Percentiles rank a stretch among this genome's conserved stretches.
Evolutionary conservation across 805 yeast species (phyloP).

Genomic region (Saturnispora sekii): DNA sequence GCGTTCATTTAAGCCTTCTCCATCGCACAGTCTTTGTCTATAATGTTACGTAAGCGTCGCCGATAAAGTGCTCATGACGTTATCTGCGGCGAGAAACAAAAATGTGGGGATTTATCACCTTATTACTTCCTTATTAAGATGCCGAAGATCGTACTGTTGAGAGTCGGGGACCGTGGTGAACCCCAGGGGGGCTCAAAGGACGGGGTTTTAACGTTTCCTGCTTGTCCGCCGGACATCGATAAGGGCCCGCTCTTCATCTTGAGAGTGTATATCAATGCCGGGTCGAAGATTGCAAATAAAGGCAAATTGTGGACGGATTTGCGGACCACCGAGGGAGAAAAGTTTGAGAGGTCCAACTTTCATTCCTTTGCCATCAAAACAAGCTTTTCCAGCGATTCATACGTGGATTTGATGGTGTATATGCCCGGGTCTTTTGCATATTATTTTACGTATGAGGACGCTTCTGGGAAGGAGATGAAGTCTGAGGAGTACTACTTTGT

Average conservation of each 20-base stretch:
- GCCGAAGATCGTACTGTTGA: slow-evolving; percentile 34
- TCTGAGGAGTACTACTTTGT: slow-evolving; percentile 52
- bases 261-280: slow-evolving; percentile 61
- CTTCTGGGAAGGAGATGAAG: slow-evolving; percentile 20
- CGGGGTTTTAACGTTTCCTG: slow-evolving; percentile 45
- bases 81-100: slow-evolving; percentile 1
- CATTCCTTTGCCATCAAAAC: slow-evolving; percentile 40
- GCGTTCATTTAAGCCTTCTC: slow-evolving; percentile 16
- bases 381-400: slow-evolving; percentile 56
- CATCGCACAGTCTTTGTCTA: slow-evolving; percentile 20
- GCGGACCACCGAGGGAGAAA: slow-evolving; percentile 35
- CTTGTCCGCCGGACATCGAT: slow-evolving; percentile 29
- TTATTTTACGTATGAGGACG: slow-evolving; percentile 47
- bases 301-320: slow-evolving; percentile 70
- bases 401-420: slow-evolving; percentile 50
- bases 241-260: slow-evolving; percentile 38
- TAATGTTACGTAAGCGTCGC: neutral
- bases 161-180: slow-evolving; percentile 38
- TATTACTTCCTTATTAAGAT: slow-evolving; percentile 10
- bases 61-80: neutral
- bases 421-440: slow-evolving; percentile 75
- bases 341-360: slow-evolving; percentile 50
- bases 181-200: slow-evolving; percentile 31
- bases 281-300: slow-evolving; percentile 59
- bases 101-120: neutral